phyloP scores from a whole-genome alignment of 2,329 filamentous ascomycete species.

The Camillea tinctor region DNA sequence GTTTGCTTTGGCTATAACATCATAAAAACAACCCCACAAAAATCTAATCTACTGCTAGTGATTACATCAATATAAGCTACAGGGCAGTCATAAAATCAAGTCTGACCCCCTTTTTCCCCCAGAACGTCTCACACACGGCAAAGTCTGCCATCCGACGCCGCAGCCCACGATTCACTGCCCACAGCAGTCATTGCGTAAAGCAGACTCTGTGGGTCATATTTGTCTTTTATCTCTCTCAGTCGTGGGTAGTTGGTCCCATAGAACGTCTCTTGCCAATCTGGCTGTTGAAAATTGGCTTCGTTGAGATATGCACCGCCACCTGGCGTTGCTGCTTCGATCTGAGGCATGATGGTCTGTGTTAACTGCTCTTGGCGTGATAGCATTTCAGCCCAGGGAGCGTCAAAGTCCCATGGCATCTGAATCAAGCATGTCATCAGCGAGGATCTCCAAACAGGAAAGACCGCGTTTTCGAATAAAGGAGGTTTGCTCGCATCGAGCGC shows the following conservation, averaged over 20 bases:
- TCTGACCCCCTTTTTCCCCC: no score
- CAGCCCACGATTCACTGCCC: slow-evolving; percentile 41
- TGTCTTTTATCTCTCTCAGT: slow-evolving; percentile 41
- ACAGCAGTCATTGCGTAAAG: slow-evolving; percentile 48
- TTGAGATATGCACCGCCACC: slow-evolving; percentile 47
- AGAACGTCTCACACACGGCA: neutral
- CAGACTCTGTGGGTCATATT: slow-evolving; percentile 44
- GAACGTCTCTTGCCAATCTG: slow-evolving; percentile 43
- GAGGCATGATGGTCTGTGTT: slow-evolving; percentile 13
- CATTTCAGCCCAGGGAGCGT: neutral
- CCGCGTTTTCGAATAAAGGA: slow-evolving; percentile 12
- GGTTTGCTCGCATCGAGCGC: slow-evolving; percentile 25
- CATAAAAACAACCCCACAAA: no score
- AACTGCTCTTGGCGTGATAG: slow-evolving; percentile 10
- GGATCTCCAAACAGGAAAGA: slow-evolving; percentile 2
- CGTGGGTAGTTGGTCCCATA: slow-evolving; percentile 45
- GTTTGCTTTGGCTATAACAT: no score
- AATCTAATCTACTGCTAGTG: no score
- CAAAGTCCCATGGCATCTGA: slow-evolving; percentile 1
- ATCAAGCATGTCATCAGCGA: neutral
- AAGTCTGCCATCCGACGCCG: neutral
- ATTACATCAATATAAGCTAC: no score
- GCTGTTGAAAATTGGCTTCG: slow-evolving; percentile 49
- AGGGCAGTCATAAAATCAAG: no score
- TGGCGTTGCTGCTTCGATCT: slow-evolving; percentile 27